These are phyloP conservation scores for Phaffia rhodozyma DNA, from an alignment of 1,284 basidiomycete genomes.

Conservation along the genomic window DNA sequence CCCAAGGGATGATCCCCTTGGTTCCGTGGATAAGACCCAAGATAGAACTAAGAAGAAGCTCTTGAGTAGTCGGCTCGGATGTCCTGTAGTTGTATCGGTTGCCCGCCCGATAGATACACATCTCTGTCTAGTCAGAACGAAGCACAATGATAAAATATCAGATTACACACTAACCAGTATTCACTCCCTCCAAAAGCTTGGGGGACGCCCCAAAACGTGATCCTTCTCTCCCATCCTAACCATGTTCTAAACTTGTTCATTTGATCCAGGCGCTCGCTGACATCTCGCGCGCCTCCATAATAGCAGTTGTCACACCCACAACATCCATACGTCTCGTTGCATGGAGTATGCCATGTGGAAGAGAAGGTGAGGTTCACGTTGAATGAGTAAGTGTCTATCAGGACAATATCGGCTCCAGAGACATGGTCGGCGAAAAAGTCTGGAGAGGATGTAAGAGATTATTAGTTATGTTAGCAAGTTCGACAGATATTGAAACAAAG, in stretches of 20 bases:
- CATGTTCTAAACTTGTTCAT: conserved; percentile 47
- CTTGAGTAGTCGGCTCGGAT: conserved; percentile 24
- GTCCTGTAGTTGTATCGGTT: conserved; percentile 45
- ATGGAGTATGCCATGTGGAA: conserved; percentile 42
- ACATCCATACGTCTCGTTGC: conserved; percentile 37
- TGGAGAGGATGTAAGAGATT: no score
- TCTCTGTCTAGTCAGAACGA: neutral
- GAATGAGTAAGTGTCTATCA: conserved; percentile 49
- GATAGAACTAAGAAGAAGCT: conserved; percentile 52
- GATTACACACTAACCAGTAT: conserved; percentile 30
- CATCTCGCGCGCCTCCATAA: conserved; percentile 43
- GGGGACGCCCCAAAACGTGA: conserved; percentile 60
- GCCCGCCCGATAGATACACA: conserved; percentile 50
- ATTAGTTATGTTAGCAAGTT: conserved; percentile 55
- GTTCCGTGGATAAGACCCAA: conserved; percentile 59
- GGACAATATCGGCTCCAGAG: conserved; percentile 49
- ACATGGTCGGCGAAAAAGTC: conserved; percentile 48
- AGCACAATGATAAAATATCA: conserved; percentile 1
- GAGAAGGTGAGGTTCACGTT: conserved; percentile 58
- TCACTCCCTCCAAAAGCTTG: conserved; percentile 55
- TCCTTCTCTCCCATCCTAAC: conserved; percentile 51
- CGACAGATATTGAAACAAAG: conserved; percentile 30
- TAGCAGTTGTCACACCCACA: conserved; percentile 36
- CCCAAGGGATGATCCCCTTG: conserved; percentile 56
- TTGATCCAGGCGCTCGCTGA: conserved; percentile 51